A percentile compares a stretch with the other conserved stretches of the same genome.
These are phyloP conservation scores for Calonectria leucothoes DNA, from an alignment of 2,329 filamentous ascomycete genomes.

Conservation along the genomic window DNA sequence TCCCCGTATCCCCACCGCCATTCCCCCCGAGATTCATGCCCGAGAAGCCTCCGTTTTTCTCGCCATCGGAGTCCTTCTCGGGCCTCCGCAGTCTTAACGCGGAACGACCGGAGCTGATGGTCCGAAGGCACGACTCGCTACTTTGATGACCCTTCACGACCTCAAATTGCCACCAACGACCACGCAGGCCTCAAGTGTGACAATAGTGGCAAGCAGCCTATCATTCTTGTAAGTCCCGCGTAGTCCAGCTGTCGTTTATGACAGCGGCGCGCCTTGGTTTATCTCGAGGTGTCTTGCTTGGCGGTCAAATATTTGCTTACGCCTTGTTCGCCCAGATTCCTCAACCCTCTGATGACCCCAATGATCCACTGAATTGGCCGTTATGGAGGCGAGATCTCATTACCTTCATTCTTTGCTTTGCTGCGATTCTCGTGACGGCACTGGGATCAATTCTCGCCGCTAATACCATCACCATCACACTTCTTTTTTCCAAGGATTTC, in stretches of 20 bases:
- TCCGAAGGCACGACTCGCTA: conserved; percentile 70
- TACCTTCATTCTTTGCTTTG: conserved; percentile 80
- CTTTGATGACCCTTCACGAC: conserved; percentile 68
- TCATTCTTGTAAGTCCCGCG: conserved; percentile 74
- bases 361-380: conserved; percentile 89
- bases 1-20: conserved; percentile 6
- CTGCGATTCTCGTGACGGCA: conserved; percentile 85
- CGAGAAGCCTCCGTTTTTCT: conserved; percentile 5
- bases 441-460: conserved; percentile 89
- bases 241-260: not conserved
- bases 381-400: conserved; percentile 87
- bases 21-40: conserved; percentile 1
- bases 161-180: conserved; percentile 54
- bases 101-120: conserved; percentile 21
- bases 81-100: not conserved
- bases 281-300: not conserved
- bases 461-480: conserved; percentile 82
- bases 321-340: conserved; percentile 60
- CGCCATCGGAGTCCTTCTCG: not conserved
- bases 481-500: conserved; percentile 74
- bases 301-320: conserved; percentile 21
- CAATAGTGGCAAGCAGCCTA: conserved; percentile 71
- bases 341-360: conserved; percentile 90
- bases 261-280: not conserved
- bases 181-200: conserved; percentile 76